A percentile compares a stretch with the other conserved stretches of the same genome.
Evolutionary conservation across 2,329 filamentous ascomycete species (phyloP).

Genomic region (Scedosporium boydii): DNA sequence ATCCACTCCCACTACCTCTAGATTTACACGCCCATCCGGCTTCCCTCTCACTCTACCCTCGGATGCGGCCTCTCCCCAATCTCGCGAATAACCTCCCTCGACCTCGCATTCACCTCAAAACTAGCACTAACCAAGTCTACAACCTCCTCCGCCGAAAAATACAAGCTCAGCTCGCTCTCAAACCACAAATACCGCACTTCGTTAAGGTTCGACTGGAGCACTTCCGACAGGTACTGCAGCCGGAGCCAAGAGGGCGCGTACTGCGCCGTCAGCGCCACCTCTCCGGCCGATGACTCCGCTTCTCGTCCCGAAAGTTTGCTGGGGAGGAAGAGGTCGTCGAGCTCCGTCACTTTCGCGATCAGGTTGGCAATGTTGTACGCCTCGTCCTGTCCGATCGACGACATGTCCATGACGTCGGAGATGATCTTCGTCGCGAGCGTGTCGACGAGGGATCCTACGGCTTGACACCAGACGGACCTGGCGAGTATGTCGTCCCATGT

Average conservation of each 20-base stretch:
- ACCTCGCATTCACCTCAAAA: constrained; percentile 53
- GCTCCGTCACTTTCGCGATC: constrained; percentile 45
- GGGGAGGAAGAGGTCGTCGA: constrained; percentile 51
- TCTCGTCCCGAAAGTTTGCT: constrained; percentile 22
- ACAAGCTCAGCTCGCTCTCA: constrained; percentile 55
- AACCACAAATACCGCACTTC: constrained; percentile 56
- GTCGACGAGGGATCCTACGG: constrained; percentile 50
- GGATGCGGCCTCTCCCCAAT: constrained; percentile 44
- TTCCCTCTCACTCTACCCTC: constrained; percentile 2
- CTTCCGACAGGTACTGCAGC: constrained; percentile 54
- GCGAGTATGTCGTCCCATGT: constrained; percentile 50
- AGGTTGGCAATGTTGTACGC: constrained; percentile 51
- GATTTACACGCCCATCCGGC: too few relatives aligned
- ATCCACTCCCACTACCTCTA: too few relatives aligned
- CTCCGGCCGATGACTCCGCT: constrained; percentile 19
- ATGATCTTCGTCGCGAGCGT: constrained; percentile 50
- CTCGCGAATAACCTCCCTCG: constrained; percentile 47
- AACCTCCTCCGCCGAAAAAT: constrained; percentile 52
- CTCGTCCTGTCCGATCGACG: constrained; percentile 53
- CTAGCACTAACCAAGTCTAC: constrained; percentile 53
- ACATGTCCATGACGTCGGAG: constrained; percentile 51
- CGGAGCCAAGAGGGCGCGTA: constrained; percentile 54
- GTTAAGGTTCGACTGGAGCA: constrained; percentile 56
- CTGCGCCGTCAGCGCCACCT: constrained; percentile 46
- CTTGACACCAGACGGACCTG: constrained; percentile 53